Evolutionary conservation across 768 basidiomycete genomes (phyloP), one percentile per base, ranked within the genome.

Genomic region (Leccinum arenicola): DNA sequence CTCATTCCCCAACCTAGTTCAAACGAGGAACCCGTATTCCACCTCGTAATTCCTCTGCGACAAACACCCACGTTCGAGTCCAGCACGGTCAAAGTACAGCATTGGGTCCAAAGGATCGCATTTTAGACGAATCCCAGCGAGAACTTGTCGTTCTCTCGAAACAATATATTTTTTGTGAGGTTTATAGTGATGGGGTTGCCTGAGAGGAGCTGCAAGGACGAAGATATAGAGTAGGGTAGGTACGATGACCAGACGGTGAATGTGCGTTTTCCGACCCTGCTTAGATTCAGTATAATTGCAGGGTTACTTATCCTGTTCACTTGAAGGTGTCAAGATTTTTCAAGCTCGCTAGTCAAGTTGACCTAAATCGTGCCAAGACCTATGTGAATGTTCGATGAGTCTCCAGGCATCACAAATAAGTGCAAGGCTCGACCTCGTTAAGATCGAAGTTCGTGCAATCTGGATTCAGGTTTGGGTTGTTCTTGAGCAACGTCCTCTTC

Each of bases 41-140:
- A 92, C 64, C 80, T 93, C 14, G 78, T 92, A 52, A 82, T 93
- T n/a, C 90, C 92, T 1, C 76, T 90, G 5, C 87, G 93, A 1
- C 69, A 77, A 8, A 89, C 88, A 0, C 87, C 88, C 63, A 65
- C 74, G 0, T 69, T 68, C 14, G 91, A 94, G 74, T 84, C 82
- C 1, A 73, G 66, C 35, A 80, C 81, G 0, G 71, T 92, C 49
- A 86, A 89, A 61, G 4, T 91, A 11, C 53, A 56, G 29, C 48
- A 53, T 31, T 52, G 31, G 31, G 31, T 31, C 31, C 31, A 33
- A 33, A 33, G 33, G 11, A 33, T 33, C 33, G 11, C 33, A 33
- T 33, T 33, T 11, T 4, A 12, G 11, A 12, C 33, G 40, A 17
- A 11, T 15, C 11, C 21, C 15, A 35, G 36, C 55, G 27, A 58